Evolutionary conservation across 352 stramenopile species (phyloP).

Genomic region (Phytophthora rubi): DNA sequence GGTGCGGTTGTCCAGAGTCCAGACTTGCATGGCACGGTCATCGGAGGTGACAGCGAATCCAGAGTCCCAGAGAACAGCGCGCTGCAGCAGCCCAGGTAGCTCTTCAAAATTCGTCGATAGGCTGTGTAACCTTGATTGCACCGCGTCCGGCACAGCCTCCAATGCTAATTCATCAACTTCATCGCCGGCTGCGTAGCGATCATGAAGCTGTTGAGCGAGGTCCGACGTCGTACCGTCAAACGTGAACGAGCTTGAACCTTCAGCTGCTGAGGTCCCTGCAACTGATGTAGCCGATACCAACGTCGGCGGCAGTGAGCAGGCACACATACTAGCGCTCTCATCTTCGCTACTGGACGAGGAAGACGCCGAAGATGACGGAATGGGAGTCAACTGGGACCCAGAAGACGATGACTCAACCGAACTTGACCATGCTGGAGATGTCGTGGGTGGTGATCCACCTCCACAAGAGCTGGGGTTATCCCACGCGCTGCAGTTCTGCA

Average conservation of each 20-base stretch:
- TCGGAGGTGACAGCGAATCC: conserved; percentile 30
- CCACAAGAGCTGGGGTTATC: conserved; percentile 15
- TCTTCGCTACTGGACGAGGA: conserved; percentile 1
- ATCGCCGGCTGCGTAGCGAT: conserved; percentile 27
- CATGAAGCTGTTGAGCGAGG: conserved; percentile 30
- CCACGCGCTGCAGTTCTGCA: conserved; percentile 8
- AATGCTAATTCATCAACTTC: conserved; percentile 21
- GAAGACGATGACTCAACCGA: conserved; percentile 26
- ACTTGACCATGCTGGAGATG: conserved; percentile 25
- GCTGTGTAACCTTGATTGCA: conserved; percentile 23
- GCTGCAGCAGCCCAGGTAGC: conserved; percentile 37
- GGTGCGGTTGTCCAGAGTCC: conserved; percentile 22
- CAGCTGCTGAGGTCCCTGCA: not conserved
- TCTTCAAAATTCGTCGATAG: conserved; percentile 26
- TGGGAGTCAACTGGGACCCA: conserved; percentile 28
- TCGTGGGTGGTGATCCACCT: conserved; percentile 7
- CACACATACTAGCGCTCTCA: conserved; percentile 2
- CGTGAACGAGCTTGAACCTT: conserved; percentile 3
- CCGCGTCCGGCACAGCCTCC: conserved; percentile 3
- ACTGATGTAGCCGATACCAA: conserved; percentile 3
- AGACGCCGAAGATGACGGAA: conserved; percentile 15
- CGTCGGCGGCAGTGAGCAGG: conserved; percentile 15
- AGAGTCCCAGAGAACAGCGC: conserved; percentile 44
- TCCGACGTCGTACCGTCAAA: conserved; percentile 23
- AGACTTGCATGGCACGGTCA: conserved; percentile 24